Evolutionary conservation across 2,329 filamentous ascomycete species (phyloP), one percentile per base, ranked within the genome.

Genomic region (Tetracladium maxilliforme): DNA sequence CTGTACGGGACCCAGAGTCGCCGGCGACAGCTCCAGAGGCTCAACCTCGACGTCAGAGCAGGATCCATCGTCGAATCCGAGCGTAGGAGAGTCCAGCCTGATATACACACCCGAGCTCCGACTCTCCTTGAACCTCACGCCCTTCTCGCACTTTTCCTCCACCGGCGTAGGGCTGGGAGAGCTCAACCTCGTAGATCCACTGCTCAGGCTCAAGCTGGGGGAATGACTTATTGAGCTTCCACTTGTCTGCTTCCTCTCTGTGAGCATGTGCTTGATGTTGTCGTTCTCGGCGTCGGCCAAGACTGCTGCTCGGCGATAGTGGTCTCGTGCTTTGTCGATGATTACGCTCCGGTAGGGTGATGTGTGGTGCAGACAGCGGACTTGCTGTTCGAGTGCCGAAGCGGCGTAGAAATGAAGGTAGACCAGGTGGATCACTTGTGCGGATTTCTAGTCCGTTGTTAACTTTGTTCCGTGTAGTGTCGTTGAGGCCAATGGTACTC

Each of bases 351-450:
- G 43, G 24, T 30, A 19, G 17, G 26, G 28, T 6, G 38, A 33
- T 14, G 41, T 32, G 12, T 33, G 33, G 24, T 39, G 30, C 6
- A 44, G 34, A 11, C 33, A 29, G 4, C 33, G 32, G 9, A 42
- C 42, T 10, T 30, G 36, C 17, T 39, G 31, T 27, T 47, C 41
- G 11, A 44, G 26, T 11, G 36, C 41, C 12, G 32, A 35, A 6
- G 42, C 44, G 10, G 37, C 36, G 25, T 40, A 45, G 27, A 45
- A 47, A n/a, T 30, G 36, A 7, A 48, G 24, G 21, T 41, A 45
- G 9, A 46, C 39, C 9, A 30, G 35, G 27, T 45, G 38, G 5
- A 45, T n/a, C n/a, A n/a, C n/a, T n/a, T n/a, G n/a, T n/a, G n/a
- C n/a, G n/a, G n/a, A n/a, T n/a, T n/a, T n/a, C n/a, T n/a, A n/a